Conservation (phyloP, 805 yeast genomes). For the Isabelozyma heimii region DNA sequence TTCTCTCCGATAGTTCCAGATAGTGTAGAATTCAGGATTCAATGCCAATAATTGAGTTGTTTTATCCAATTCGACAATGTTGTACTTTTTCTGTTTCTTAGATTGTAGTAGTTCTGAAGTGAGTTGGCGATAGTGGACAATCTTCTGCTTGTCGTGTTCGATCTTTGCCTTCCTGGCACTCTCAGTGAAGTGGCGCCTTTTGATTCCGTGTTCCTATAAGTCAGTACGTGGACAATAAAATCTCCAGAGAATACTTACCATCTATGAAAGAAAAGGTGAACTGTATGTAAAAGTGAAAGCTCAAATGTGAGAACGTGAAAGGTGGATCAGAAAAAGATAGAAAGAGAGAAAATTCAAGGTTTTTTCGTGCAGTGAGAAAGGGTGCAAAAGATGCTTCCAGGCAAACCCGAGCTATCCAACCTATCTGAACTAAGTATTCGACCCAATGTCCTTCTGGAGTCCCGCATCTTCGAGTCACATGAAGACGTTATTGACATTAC, state of each 20-base stretch:
- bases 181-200: constrained; percentile 53
- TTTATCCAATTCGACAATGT: constrained; percentile 40
- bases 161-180: constrained; percentile 54
- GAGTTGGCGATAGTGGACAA: constrained; percentile 50
- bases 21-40: constrained; percentile 86
- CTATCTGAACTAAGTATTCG: too few species aligned
- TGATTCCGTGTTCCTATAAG: constrained; percentile 64
- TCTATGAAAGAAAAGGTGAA: background rate
- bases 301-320: too few species aligned
- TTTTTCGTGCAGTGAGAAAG: too few species aligned
- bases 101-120: constrained; percentile 40
- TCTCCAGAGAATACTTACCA: background rate
- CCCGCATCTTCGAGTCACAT: too few species aligned
- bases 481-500: too few species aligned
- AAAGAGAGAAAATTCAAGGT: too few species aligned
- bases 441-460: too few species aligned
- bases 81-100: constrained; percentile 13
- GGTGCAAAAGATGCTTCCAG: too few species aligned
- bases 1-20: constrained; percentile 88
- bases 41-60: constrained; percentile 58
- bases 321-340: too few species aligned
- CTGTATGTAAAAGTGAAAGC: too few species aligned
- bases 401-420: too few species aligned
- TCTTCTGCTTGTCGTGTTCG: constrained; percentile 59
- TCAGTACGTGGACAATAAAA: constrained; percentile 10